These are phyloP conservation scores for Tricholoma terreum DNA, from an alignment of 768 basidiomycete genomes.

Conservation along the genomic window DNA sequence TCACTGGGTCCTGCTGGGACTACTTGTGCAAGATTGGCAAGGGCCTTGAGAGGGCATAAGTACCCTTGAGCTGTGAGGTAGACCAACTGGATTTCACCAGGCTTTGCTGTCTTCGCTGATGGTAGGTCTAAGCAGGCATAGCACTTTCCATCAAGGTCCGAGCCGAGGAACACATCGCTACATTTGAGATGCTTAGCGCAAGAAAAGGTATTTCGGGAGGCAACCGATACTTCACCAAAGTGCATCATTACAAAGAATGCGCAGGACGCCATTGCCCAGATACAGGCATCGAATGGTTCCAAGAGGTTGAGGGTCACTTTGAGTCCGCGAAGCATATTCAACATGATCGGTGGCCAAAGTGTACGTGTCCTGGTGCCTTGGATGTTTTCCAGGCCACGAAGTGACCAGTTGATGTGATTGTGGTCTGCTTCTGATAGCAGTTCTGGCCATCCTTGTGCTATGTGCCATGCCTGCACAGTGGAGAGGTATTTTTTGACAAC, in stretches of 20 bases:
- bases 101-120: neutral
- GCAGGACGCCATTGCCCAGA: too few relatives aligned
- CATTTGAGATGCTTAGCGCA: too few relatives aligned
- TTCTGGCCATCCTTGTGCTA: slow-evolving; percentile 1
- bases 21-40: slow-evolving; percentile 25
- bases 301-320: neutral
- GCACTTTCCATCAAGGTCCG: slow-evolving; percentile 21
- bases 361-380: neutral
- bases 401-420: slow-evolving; percentile 4
- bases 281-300: too few relatives aligned
- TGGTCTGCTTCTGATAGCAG: slow-evolving; percentile 1
- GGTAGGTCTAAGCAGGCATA: slow-evolving; percentile 24
- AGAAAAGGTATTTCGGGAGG: slow-evolving; percentile 15
- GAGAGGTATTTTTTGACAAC: slow-evolving; percentile 7
- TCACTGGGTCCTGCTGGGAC: slow-evolving; percentile 18
- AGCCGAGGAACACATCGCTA: slow-evolving; percentile 13
- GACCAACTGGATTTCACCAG: too few relatives aligned
- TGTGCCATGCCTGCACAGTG: slow-evolving; percentile 4
- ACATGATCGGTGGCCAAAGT: slow-evolving; percentile 3
- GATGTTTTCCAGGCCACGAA: slow-evolving; percentile 5
- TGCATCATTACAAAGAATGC: slow-evolving; percentile 40
- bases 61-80: slow-evolving; percentile 7
- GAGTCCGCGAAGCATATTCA: slow-evolving; percentile 6
- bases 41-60: slow-evolving; percentile 11
- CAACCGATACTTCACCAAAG: slow-evolving; percentile 34